Percentiles rank a stretch among this genome's conserved stretches.
Evolutionary conservation across 139 green algal genomes (phyloP).

Genomic region (Edaphochlamys debaryana): DNA sequence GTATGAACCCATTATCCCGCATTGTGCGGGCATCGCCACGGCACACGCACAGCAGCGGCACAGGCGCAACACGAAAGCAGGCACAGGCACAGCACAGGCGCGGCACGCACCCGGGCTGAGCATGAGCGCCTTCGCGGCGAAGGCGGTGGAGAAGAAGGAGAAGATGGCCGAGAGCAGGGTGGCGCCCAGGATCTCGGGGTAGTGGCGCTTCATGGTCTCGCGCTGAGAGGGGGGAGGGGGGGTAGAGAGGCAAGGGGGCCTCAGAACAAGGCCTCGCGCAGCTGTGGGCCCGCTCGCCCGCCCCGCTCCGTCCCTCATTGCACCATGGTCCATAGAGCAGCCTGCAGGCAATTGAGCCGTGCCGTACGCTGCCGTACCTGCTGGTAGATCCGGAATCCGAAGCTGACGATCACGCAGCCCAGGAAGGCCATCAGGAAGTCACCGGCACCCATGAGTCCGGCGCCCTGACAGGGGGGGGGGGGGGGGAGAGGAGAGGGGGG

Average conservation of each 20-base stretch:
- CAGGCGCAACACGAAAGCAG: too few relatives aligned
- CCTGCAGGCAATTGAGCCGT: too few relatives aligned
- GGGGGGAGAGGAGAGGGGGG: not conserved
- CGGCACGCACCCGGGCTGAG: conserved; percentile 58
- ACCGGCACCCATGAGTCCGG: conserved; percentile 71
- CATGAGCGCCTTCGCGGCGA: conserved; percentile 63
- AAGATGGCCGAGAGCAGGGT: conserved; percentile 76
- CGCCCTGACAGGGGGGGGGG: conserved; percentile 36
- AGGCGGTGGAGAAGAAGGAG: conserved; percentile 81
- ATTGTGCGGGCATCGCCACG: too few relatives aligned
- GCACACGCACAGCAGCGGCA: too few relatives aligned
- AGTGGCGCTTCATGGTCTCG: conserved; percentile 81
- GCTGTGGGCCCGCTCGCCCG: too few relatives aligned
- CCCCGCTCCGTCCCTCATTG: too few relatives aligned
- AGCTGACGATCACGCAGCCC: conserved; percentile 87
- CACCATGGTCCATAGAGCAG: too few relatives aligned
- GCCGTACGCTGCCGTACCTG: conserved; percentile 23
- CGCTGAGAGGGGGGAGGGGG: conserved; percentile 66
- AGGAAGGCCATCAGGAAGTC: conserved; percentile 89
- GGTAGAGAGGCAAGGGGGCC: not conserved
- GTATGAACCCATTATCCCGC: too few relatives aligned
- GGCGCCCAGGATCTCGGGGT: conserved; percentile 83
- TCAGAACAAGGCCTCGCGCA: not conserved
- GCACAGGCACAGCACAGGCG: not conserved
- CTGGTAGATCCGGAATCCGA: conserved; percentile 82